Conservation (phyloP, 441 rosid species). For the Metrosideros polymorpha region DNA sequence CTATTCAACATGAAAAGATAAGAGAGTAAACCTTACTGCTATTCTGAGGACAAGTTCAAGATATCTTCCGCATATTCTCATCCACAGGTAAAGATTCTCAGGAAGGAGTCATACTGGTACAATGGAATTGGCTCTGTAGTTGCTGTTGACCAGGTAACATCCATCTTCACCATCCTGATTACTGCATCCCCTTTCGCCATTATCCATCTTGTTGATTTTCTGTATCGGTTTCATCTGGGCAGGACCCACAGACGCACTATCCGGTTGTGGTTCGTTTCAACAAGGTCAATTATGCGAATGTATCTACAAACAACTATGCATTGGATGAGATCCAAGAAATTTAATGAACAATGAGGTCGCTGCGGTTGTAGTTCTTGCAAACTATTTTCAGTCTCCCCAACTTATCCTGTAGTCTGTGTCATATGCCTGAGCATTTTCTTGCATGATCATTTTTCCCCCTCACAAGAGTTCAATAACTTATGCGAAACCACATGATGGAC, state of each 20-base stretch:
- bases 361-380: slow-evolving; percentile 16
- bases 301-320: slow-evolving; percentile 92
- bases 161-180: not conserved
- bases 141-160: slow-evolving; percentile 74
- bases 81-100: slow-evolving; percentile 68
- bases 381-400: slow-evolving; percentile 1
- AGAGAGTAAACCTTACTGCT: not conserved
- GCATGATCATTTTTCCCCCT: not conserved
- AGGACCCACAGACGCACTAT: slow-evolving; percentile 77
- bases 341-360: slow-evolving; percentile 20
- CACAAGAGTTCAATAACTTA: not conserved
- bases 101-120: slow-evolving; percentile 71
- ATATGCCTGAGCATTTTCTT: not conserved
- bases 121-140: slow-evolving; percentile 58
- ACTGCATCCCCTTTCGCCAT: not conserved
- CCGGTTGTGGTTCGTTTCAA: slow-evolving; percentile 89
- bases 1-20: not conserved
- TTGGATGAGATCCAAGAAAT: slow-evolving; percentile 82
- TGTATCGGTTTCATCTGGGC: not conserved
- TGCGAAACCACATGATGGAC: not conserved
- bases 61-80: not conserved
- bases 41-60: not conserved
- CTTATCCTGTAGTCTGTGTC: slow-evolving; percentile 17
- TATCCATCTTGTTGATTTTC: not conserved
- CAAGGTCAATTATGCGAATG: slow-evolving; percentile 82